These are phyloP conservation scores for Avena sativa DNA, from an alignment of 176 grass and related monocot species.

Conservation along the genomic window DNA sequence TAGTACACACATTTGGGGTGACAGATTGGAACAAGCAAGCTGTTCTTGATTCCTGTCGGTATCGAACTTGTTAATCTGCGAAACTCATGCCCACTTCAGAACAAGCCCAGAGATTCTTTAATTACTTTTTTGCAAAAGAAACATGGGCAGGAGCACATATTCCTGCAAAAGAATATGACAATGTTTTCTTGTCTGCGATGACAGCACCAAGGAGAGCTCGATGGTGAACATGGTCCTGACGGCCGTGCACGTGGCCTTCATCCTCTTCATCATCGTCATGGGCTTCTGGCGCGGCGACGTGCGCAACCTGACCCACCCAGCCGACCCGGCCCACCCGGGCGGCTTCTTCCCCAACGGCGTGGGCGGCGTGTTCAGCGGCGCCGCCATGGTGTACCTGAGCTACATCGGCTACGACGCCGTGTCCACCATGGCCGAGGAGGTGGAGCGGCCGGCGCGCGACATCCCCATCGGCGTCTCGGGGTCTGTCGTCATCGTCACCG, in stretches of 20 bases:
- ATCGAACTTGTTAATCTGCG: not conserved
- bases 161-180: constrained; percentile 2
- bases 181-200: not conserved
- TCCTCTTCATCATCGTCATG: constrained; percentile 86
- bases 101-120: not conserved
- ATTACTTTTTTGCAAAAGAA: not conserved
- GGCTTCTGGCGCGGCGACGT: constrained; percentile 76
- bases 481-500: constrained; percentile 81
- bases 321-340: constrained; percentile 57
- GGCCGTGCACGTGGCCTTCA: constrained; percentile 76
- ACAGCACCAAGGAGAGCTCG: constrained; percentile 97
- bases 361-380: constrained; percentile 84
- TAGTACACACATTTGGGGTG: not conserved
- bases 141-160: constrained; percentile 14
- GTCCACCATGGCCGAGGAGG: constrained; percentile 99
- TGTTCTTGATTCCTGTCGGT: not conserved
- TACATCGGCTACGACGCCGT: constrained; percentile 99
- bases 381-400: constrained; percentile 93
- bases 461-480: constrained; percentile 90
- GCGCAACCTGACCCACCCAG: constrained; percentile 68
- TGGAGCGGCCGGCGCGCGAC: constrained; percentile 67
- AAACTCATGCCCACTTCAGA: not conserved
- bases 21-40: not conserved
- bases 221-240: constrained; percentile 86
- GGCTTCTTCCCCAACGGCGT: constrained; percentile 85